Base-by-base conservation (phyloP, 495 filamentous ascomycete genomes). In the Daldinia decipiens region DNA sequence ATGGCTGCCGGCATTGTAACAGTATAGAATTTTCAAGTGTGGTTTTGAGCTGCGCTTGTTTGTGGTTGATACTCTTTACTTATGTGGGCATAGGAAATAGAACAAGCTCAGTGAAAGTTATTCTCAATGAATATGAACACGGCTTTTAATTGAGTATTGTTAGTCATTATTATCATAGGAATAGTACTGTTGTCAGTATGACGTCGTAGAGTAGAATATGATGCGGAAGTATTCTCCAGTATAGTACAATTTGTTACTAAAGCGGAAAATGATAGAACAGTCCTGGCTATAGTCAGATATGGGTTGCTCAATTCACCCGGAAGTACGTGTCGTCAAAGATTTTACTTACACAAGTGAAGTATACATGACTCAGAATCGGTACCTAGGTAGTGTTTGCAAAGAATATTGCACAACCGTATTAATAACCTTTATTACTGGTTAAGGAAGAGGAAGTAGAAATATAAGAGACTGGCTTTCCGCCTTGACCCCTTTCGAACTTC, bases 201-300 rank as follows among this genome's bases (percentile, higher is more conserved):
- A 59, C 55, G 55, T 59, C 21, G 55, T 59, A 40, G 34, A 59
- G 55, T 39, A 43, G 32, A 40, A 56, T 11, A 11, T 17, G 43
- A 47, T 47, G 7, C 12, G 19, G 43, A 6, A 7, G 17, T 1
- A 21, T 21, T 47, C 43, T 21, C 43, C 17, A 47, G 17, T 19
- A 24, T 21, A 47, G 19, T 8, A 3, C 43, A 11, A 12, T 21
- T 12, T 47, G 17, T 47, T 24, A 47, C 43, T 12, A 24, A 47
- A 5, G 9, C 17, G 4, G 17, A 21, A 47, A 19, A 47, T 21
- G 19, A 21, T 21, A 12, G 7, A 47, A 47, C 21, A 21, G 19
- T 3, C n/a, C 5, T 17, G 0, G 39, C n/a, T 43, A 11, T 47
- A 24, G 17, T 47, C 7, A 1, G 8, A 4, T 11, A 21, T 47